Conservation (phyloP, 345 rosid species). For the Populus euphratica region DNA sequence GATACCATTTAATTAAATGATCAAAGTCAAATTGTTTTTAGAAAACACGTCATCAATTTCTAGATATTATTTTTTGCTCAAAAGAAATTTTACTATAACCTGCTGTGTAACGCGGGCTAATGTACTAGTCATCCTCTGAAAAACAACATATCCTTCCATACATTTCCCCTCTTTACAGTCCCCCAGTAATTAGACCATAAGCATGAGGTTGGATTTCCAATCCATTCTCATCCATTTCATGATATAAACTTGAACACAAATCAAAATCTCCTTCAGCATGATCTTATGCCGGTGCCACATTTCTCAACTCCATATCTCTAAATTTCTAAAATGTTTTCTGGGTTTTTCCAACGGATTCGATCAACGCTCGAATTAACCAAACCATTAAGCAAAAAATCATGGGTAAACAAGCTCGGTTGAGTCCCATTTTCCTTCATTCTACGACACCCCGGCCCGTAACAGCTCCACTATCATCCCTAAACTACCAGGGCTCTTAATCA, state of each 20-base stretch:
- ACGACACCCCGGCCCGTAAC: constrained; percentile 94
- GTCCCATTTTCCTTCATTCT: constrained; percentile 77
- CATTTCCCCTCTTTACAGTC: constrained; percentile 73
- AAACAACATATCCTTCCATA: constrained; percentile 62
- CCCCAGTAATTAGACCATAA: constrained; percentile 71
- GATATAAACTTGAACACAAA: constrained; percentile 69
- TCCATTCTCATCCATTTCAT: constrained; percentile 79
- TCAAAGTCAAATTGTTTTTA: too few species aligned
- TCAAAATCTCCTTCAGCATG: constrained; percentile 63
- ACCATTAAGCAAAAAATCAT: constrained; percentile 70
- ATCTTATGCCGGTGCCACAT: neutral
- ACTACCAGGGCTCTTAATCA: constrained; percentile 76
- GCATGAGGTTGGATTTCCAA: constrained; percentile 72
- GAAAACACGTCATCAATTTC: too few species aligned
- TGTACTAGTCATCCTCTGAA: constrained; percentile 48
- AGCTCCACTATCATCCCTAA: constrained; percentile 89
- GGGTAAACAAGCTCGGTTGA: constrained; percentile 72
- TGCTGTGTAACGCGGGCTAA: too few species aligned
- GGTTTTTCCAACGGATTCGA: constrained; percentile 65
- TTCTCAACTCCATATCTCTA: constrained; percentile 61
- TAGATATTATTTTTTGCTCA: too few species aligned
- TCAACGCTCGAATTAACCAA: constrained; percentile 61
- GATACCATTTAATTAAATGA: too few species aligned
- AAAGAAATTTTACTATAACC: too few species aligned
- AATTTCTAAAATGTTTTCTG: constrained; percentile 60